These are phyloP conservation scores for Aspergillus diversus DNA, from an alignment of 495 filamentous ascomycete genomes.

Conservation along the genomic window DNA sequence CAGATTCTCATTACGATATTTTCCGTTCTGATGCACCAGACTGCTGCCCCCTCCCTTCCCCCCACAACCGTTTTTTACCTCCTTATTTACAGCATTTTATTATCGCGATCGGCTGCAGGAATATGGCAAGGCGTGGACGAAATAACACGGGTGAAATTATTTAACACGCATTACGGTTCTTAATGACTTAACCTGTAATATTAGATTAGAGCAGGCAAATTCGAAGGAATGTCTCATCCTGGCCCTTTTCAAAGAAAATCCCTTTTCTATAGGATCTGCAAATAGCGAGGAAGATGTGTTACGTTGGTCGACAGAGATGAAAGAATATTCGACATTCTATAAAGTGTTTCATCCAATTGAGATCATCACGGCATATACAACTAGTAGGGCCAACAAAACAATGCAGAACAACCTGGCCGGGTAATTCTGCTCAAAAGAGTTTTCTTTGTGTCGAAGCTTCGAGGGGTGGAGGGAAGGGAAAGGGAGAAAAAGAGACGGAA, in stretches of 20 bases:
- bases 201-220: constrained; percentile 16
- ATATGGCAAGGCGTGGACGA: neutral
- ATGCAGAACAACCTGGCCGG: neutral
- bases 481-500: neutral
- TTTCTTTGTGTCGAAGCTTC: neutral
- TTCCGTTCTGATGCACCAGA: neutral
- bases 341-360: constrained; percentile 12
- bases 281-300: neutral
- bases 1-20: neutral
- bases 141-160: constrained; percentile 7
- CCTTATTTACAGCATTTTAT: constrained; percentile 10
- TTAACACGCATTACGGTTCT: constrained; percentile 14
- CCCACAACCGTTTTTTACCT: constrained; percentile 7
- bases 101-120: neutral
- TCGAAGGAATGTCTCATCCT: constrained; percentile 7
- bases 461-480: neutral
- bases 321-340: constrained; percentile 15
- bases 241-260: neutral
- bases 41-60: neutral
- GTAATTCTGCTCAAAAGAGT: neutral
- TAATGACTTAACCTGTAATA: constrained; percentile 21
- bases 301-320: neutral
- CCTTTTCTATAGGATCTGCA: constrained; percentile 9
- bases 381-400: constrained; percentile 6
- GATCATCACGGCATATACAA: constrained; percentile 19